Conservation (phyloP, 768 basidiomycete species). For the Podaxis carcinomalis region DNA sequence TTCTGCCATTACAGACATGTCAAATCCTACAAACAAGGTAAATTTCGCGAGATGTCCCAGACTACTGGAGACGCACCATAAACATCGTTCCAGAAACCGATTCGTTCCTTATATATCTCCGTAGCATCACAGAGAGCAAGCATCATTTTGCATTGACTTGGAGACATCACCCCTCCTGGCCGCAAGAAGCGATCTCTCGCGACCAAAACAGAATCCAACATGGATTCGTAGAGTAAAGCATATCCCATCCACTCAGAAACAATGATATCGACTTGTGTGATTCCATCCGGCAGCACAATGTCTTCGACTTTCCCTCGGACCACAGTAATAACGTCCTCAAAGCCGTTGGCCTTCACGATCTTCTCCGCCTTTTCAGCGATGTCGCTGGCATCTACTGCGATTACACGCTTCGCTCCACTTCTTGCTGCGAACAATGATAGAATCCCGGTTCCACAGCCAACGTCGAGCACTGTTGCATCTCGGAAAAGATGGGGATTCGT, state of each 20-base stretch:
- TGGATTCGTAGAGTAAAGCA: conserved; percentile 88
- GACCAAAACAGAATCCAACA: conserved; percentile 91
- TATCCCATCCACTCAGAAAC: conserved; percentile 99
- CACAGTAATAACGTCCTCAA: conserved; percentile 76
- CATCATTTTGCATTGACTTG: conserved; percentile 84
- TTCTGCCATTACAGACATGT: conserved; percentile 77
- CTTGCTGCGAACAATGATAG: conserved; percentile 86
- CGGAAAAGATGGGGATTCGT: conserved; percentile 77
- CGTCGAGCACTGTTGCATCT: conserved; percentile 86
- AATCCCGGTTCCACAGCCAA: conserved; percentile 95
- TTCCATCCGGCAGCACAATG: conserved; percentile 66
- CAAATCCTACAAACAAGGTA: conserved; percentile 61
- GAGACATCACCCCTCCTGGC: conserved; percentile 81
- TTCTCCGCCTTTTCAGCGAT: conserved; percentile 73
- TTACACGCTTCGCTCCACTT: conserved; percentile 86
- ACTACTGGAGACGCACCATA: conserved; percentile 57
- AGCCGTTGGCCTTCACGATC: conserved; percentile 73
- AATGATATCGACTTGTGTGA: conserved; percentile 86
- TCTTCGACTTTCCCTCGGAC: conserved; percentile 91
- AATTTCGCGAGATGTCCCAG: background rate
- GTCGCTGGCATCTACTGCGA: conserved; percentile 87
- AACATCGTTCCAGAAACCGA: conserved; percentile 87
- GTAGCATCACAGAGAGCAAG: conserved; percentile 76
- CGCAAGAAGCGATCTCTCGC: conserved; percentile 86
- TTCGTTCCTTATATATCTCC: conserved; percentile 73